phyloP scores from a whole-genome alignment of 257 asterid genomes.

The Hygrophila difformis region DNA sequence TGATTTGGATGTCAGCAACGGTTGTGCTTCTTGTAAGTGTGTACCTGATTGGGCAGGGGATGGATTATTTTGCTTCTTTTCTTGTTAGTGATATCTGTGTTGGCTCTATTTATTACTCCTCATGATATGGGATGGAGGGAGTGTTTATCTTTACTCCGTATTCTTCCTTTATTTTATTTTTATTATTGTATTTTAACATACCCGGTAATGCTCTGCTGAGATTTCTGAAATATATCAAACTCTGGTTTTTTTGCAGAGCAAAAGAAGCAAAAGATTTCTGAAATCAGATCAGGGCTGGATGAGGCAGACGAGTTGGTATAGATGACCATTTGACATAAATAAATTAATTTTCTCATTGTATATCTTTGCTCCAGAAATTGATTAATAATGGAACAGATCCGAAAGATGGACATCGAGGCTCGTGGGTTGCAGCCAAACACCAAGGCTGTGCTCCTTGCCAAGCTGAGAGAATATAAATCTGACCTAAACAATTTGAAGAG shows the following conservation, averaged over 20 bases:
- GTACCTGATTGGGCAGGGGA: neutral
- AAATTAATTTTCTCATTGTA: neutral
- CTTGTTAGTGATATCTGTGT: neutral
- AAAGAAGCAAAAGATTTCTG: conserved; percentile 64
- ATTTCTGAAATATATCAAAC: too few relatives aligned
- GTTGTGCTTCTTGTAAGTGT: conserved; percentile 1
- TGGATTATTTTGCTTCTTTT: conserved; percentile 6
- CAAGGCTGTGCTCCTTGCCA: conserved; percentile 71
- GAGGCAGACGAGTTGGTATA: conserved; percentile 78
- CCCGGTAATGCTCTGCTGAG: too few relatives aligned
- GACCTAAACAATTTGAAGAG: conserved; percentile 71
- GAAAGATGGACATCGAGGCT: conserved; percentile 87
- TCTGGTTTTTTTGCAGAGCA: conserved; percentile 42
- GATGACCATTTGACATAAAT: neutral
- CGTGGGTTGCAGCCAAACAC: conserved; percentile 67
- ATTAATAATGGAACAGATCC: conserved; percentile 35
- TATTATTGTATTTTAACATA: too few relatives aligned
- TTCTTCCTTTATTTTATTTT: too few relatives aligned
- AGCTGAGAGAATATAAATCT: conserved; percentile 76
- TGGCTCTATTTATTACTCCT: too few relatives aligned
- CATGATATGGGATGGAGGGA: too few relatives aligned
- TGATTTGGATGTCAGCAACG: conserved; percentile 1
- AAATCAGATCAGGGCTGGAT: conserved; percentile 53
- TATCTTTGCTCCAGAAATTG: conserved; percentile 8
- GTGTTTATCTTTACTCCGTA: too few relatives aligned